Base-by-base conservation (phyloP, 768 basidiomycete genomes). In the Macrolepiota fuliginosa region DNA sequence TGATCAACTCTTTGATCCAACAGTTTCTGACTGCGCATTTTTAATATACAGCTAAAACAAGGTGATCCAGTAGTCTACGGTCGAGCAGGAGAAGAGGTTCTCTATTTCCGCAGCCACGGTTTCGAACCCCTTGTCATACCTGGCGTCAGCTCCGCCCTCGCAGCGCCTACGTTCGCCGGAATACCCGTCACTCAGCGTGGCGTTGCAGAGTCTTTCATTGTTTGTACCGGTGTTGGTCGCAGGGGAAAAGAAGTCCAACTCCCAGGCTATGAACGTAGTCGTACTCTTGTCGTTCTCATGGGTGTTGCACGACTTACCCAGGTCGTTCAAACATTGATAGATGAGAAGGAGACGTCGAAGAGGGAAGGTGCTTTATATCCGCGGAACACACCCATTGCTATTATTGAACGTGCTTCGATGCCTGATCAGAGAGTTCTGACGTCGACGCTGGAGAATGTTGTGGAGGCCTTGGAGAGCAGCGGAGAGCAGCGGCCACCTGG, bases 111-210 rank as follows among this genome's bases (percentile, higher is more conserved):
- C 12, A 74, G 85, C 51, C 87, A 88, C 51, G 96, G 94, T 1
- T 91, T 89, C 72, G 90, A 94, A 65, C 85, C 90, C 3, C 76
- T 92, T 63, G 84, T 98, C 65, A 80, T 98, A 17, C 97, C 97
- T 0, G 97, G 97, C 1, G 85, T 99, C 29, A 87, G 84, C 63
- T 95, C 94, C 12, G 94, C 92, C 2, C 79, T 99, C 42, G 94
- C 95, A 1, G 97, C 86, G 0, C 97, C 97, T 1, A 83, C 87
- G 0, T 91, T 96, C 70, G 92, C 92, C 5, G 88, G 90, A 0
- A 96, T 99, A 25, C 94, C 97, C 0, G 89, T 98, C 42, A 98
- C 96, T 0, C 96, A 98, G 70, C 87, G 97, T 1, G 97, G 97
- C 3, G 95, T 94, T 2, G 90, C 96, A 0, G 94, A 98, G 66